Evolutionary conservation across 805 yeast genomes (phyloP).

Genomic region (Candida khao-thaluensis): DNA sequence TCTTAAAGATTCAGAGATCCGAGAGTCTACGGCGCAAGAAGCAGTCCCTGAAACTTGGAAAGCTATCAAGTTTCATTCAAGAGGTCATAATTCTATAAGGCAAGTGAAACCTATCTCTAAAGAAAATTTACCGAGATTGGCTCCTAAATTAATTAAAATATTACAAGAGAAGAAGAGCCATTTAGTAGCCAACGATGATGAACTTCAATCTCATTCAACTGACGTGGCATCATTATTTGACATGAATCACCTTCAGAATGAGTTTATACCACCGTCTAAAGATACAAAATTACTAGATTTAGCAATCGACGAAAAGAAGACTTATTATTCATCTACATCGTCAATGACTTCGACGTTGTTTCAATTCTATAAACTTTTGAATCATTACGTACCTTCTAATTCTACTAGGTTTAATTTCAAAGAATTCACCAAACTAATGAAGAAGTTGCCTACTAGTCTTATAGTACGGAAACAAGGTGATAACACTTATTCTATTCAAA

Average conservation of each 20-base stretch:
- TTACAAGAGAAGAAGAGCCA: constrained; percentile 83
- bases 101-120: constrained; percentile 19
- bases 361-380: constrained; percentile 71
- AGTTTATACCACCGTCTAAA: constrained; percentile 65
- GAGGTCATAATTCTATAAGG: constrained; percentile 9
- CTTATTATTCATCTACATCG: constrained; percentile 78
- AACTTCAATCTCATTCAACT: constrained; percentile 1
- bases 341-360: constrained; percentile 77
- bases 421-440: constrained; percentile 46
- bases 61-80: background rate
- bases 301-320: constrained; percentile 37
- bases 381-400: constrained; percentile 32
- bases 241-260: constrained; percentile 55
- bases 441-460: constrained; percentile 44
- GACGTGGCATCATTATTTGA: constrained; percentile 26
- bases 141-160: constrained; percentile 67
- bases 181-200: constrained; percentile 18
- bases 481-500: constrained; percentile 59
- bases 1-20: constrained; percentile 7
- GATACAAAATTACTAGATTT: constrained; percentile 54
- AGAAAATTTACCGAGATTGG: constrained; percentile 51
- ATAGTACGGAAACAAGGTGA: constrained; percentile 44
- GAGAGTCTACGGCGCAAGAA: background rate
- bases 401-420: constrained; percentile 32
- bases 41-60: background rate